Evolutionary conservation across 768 basidiomycete genomes (phyloP).

Genomic region (Xerocomellus intermedius): DNA sequence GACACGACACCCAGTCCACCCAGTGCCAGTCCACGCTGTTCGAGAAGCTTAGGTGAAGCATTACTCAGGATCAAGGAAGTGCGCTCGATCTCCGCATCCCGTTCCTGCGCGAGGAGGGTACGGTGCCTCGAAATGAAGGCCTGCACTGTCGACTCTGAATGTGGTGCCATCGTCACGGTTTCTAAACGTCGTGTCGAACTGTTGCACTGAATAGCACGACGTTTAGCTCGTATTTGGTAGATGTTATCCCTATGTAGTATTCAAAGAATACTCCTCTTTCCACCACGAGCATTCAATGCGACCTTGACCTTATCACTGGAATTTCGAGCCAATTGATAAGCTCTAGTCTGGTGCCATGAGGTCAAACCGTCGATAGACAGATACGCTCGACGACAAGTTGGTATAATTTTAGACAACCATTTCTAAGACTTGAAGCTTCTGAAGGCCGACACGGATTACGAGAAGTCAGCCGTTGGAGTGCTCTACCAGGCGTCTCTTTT

Average conservation of each 20-base stretch:
- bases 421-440: no score
- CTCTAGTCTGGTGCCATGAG: no score
- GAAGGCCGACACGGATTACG: no score
- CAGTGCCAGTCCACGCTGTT: constrained; percentile 82
- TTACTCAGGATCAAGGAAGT: constrained; percentile 78
- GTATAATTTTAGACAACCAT: no score
- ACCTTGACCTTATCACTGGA: no score
- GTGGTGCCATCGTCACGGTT: constrained; percentile 5
- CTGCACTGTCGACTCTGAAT: constrained; percentile 35
- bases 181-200: neutral
- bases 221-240: neutral
- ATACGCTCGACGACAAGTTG: no score
- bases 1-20: constrained; percentile 67
- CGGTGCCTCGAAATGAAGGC: constrained; percentile 70
- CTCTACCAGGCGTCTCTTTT: no score
- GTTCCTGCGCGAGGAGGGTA: constrained; percentile 65
- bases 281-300: no score
- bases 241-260: neutral
- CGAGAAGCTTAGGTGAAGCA: constrained; percentile 80
- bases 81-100: constrained; percentile 81
- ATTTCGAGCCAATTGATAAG: no score
- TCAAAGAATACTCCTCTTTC: no score
- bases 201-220: neutral
- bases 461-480: no score
- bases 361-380: no score